phyloP scores from a whole-genome alignment of 495 filamentous ascomycete genomes.

The Penicillium parvum region DNA sequence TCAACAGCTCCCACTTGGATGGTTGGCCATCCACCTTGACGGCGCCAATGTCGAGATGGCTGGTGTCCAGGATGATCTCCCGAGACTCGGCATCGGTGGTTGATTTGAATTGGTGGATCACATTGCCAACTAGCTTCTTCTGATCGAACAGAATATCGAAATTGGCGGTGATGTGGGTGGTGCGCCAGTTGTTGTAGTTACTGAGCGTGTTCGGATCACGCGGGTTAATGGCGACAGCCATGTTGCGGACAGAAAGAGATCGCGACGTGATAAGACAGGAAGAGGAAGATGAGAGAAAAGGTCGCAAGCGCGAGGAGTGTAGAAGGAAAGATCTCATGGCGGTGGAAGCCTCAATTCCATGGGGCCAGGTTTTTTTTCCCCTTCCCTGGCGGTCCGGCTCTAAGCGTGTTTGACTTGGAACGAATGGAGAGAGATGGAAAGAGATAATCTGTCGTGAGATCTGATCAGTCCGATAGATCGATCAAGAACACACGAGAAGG shows the following conservation, averaged over 20 bases:
- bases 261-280: neutral
- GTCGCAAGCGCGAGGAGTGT: neutral
- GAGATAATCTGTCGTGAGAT: too few relatives aligned
- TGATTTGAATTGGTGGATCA: constrained; percentile 67
- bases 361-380: too few relatives aligned
- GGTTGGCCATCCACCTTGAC: constrained; percentile 59
- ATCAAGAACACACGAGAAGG: neutral
- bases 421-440: too few relatives aligned
- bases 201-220: constrained; percentile 88
- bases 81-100: constrained; percentile 61
- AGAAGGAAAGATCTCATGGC: constrained; percentile 4
- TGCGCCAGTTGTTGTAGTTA: constrained; percentile 83
- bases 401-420: too few relatives aligned
- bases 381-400: too few relatives aligned
- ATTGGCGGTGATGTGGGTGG: constrained; percentile 72
- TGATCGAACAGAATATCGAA: constrained; percentile 77
- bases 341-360: too few relatives aligned
- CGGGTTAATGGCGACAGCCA: constrained; percentile 48
- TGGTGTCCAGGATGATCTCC: constrained; percentile 84
- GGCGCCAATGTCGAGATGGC: constrained; percentile 63
- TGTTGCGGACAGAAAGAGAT: constrained; percentile 18
- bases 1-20: constrained; percentile 64
- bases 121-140: constrained; percentile 68
- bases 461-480: too few relatives aligned
- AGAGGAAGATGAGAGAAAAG: neutral